Base-by-base conservation (phyloP, 345 rosid species). In the Melaleuca alternifolia region DNA sequence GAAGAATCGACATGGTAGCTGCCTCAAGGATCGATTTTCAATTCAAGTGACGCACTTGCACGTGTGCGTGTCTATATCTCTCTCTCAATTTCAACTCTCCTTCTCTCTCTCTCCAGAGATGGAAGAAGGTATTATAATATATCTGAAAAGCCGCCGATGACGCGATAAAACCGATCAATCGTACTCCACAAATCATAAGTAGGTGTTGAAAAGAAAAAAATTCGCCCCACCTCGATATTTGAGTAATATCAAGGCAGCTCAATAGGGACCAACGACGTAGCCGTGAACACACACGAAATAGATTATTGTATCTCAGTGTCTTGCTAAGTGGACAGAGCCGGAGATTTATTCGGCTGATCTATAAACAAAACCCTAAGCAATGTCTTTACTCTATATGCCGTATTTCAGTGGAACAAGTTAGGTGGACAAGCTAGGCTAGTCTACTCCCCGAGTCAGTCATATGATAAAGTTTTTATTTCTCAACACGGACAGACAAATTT, bases 321-420 rank as follows among this genome's bases (percentile, higher is more conserved):
- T 71, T 71, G 26, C 37, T 18, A 0, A 18, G 20, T 18, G 48
- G 24, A 13, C 81, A 2, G 37, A 26, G 48, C 81, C 3, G 24
- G 48, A 37, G 2, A 71, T 9, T 37, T 71, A 33, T 21, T 37
- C 2, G 7, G 81, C 81, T 37, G 81, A 2, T 10, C 24, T 37
- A 71, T 71, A 37, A 71, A 71, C 48, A 71, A 71, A 71, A 18
- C 81, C 79, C 48, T 18, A 84, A 56, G 86, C 54, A 84, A 54
- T 84, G 52, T 59, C 53, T 28, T 71, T 30, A 51, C 48, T 57
- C 51, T 44, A 24, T 41, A 5, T 71, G 87, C 65, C 84, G 50
- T 85, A 76, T 75, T 52, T 51, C 30, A 76, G 53, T 85, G 51
- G 61, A 76, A 76, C 87, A 76, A 85, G 83, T 85, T 75, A 85